phyloP scores from a whole-genome alignment of 2,329 filamentous ascomycete species.

The Plectosphaerella plurivora region DNA sequence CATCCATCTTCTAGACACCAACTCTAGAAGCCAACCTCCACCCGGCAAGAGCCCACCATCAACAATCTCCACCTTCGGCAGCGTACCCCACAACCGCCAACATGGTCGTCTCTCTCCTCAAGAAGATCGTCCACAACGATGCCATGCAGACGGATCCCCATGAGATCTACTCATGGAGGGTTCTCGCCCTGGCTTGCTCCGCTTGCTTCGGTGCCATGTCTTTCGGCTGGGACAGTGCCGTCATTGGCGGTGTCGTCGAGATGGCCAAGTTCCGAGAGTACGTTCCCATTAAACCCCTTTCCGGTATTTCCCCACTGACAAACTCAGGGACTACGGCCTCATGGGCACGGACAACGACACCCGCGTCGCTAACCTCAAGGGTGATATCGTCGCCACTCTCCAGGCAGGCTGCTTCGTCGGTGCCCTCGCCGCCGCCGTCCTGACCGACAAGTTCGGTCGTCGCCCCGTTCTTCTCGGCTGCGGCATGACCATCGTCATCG shows the following conservation, averaged over 20 bases:
- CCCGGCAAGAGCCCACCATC: background rate
- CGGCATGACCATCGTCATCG: constrained; percentile 50
- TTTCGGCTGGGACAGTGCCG: constrained; percentile 60
- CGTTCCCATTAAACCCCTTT: constrained; percentile 17
- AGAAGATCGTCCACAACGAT: constrained; percentile 46
- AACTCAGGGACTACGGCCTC: constrained; percentile 17
- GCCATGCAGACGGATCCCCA: constrained; percentile 62
- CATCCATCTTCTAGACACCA: background rate
- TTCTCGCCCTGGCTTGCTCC: constrained; percentile 58
- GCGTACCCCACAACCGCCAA: constrained; percentile 3
- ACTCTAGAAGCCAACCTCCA: background rate
- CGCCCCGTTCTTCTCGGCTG: constrained; percentile 46
- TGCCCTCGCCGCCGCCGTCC: constrained; percentile 23
- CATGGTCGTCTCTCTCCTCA: constrained; percentile 21
- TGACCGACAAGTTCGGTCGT: constrained; percentile 35
- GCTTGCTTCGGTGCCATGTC: constrained; percentile 46
- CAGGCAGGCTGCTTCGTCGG: constrained; percentile 25
- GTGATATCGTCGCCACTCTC: constrained; percentile 18
- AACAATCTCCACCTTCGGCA: background rate
- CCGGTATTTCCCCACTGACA: no score
- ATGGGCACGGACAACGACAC: constrained; percentile 3
- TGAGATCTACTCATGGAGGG: constrained; percentile 66
- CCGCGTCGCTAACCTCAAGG: constrained; percentile 13
- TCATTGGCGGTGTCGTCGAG: constrained; percentile 62
- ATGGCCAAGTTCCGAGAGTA: constrained; percentile 52